A percentile compares a stretch with the other conserved stretches of the same genome.
These are phyloP conservation scores for Phytophthora nicotianae DNA, from an alignment of 352 stramenopile species.

Conservation along the genomic window DNA sequence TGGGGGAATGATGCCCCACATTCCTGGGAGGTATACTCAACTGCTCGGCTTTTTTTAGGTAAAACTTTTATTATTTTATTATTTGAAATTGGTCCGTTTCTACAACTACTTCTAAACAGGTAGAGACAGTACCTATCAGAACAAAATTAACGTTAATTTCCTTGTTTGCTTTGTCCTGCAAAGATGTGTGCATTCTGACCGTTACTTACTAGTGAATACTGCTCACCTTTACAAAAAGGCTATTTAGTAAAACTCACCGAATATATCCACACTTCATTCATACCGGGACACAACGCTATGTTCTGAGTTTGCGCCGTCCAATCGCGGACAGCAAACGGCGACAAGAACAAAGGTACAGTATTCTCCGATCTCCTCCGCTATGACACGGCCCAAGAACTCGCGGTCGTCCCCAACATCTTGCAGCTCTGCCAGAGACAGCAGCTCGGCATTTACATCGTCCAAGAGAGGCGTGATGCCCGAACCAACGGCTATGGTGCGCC, in stretches of 20 bases:
- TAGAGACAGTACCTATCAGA: not conserved
- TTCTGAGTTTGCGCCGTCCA: conserved; percentile 25
- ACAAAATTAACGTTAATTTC: not conserved
- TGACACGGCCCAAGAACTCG: conserved; percentile 17
- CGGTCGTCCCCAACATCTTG: conserved; percentile 12
- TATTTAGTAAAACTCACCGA: not conserved
- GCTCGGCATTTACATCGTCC: conserved; percentile 9
- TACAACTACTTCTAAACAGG: not conserved
- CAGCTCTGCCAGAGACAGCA: conserved; percentile 19
- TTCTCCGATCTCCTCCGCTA: conserved; percentile 12
- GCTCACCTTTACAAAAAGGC: not conserved
- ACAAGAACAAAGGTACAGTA: not conserved
- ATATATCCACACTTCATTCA: conserved; percentile 2
- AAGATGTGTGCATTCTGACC: conserved; percentile 9
- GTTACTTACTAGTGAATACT: conserved; percentile 16
- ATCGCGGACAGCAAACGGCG: conserved; percentile 19
- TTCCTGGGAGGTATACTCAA: too few species aligned
- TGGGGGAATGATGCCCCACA: too few species aligned
- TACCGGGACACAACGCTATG: not conserved
- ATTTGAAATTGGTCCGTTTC: too few species aligned
- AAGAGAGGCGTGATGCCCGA: conserved; percentile 29
- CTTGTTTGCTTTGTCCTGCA: not conserved
- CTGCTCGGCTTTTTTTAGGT: too few species aligned
- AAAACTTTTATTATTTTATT: too few species aligned
- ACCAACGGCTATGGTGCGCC: conserved; percentile 29